A percentile compares a stretch with the other conserved stretches of the same genome.
Evolutionary conservation across 1,284 basidiomycete species (phyloP).

Genomic region (Boletellus deceptivus): DNA sequence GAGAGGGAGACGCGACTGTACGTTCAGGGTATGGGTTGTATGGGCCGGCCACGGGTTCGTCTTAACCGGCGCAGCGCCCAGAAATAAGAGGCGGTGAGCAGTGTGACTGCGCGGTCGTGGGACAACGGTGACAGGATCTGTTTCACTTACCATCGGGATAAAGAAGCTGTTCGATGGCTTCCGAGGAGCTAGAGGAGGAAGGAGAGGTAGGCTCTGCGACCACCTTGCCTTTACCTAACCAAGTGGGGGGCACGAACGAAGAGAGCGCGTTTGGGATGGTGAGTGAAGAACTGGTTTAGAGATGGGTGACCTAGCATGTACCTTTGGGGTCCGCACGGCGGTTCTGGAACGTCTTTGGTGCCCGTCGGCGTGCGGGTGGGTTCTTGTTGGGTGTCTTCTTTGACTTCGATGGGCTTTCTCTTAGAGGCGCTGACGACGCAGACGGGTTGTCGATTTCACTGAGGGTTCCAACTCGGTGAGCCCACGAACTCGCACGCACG

Average conservation of each 20-base stretch:
- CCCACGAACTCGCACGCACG: neutral
- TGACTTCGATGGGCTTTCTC: neutral
- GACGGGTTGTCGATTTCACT: constrained; percentile 10
- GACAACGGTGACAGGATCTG: neutral
- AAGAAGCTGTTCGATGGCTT: constrained; percentile 15
- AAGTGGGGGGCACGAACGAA: neutral
- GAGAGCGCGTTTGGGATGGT: neutral
- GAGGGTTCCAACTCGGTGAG: neutral
- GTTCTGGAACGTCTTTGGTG: neutral
- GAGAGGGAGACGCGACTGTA: neutral
- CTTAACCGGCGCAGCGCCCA: constrained; percentile 2
- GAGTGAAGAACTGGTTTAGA: neutral
- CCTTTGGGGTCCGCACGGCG: constrained; percentile 9
- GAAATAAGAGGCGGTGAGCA: constrained; percentile 3
- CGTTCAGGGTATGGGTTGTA: neutral
- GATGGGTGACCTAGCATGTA: neutral
- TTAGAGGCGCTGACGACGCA: neutral
- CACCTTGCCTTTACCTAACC: constrained; percentile 6
- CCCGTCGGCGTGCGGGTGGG: neutral
- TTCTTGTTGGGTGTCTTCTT: neutral
- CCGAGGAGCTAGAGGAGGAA: constrained; percentile 13
- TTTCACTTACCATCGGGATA: constrained; percentile 11
- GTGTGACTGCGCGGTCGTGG: neutral
- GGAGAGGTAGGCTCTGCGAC: neutral
- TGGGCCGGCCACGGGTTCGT: constrained; percentile 8